phyloP scores from a whole-genome alignment of 106 monocot species.

The Vanilla planifolia region DNA sequence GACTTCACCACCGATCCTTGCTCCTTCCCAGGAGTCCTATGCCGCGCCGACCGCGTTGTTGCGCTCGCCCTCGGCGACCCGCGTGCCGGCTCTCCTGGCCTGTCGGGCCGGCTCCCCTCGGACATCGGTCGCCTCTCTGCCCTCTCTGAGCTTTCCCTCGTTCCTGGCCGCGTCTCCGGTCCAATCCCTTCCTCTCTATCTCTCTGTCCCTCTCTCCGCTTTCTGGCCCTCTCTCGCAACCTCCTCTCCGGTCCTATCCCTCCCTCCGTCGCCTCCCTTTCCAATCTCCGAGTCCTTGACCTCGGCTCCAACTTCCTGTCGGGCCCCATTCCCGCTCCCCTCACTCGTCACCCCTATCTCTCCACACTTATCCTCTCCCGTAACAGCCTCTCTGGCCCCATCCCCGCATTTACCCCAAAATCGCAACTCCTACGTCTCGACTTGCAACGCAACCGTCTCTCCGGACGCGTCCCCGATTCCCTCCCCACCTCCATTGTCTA shows the following conservation, averaged over 20 bases:
- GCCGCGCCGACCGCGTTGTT: conserved; percentile 46
- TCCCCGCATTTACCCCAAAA: conserved; percentile 10
- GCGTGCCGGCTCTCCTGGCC: conserved; percentile 47
- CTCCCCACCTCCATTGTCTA: conserved; percentile 27
- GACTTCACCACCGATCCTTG: conserved; percentile 87
- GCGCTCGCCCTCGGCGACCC: conserved; percentile 58
- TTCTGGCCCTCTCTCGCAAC: conserved; percentile 65
- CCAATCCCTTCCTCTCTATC: conserved; percentile 30
- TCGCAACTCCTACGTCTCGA: conserved; percentile 42
- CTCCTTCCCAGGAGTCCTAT: conserved; percentile 33
- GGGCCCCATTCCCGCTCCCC: conserved; percentile 25
- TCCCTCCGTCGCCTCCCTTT: conserved; percentile 20
- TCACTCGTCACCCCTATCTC: conserved; percentile 23
- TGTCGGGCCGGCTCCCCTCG: conserved; percentile 35
- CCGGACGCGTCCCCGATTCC: conserved; percentile 22
- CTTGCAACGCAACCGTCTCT: conserved; percentile 43
- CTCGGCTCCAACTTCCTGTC: conserved; percentile 40
- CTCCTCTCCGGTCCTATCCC: conserved; percentile 41
- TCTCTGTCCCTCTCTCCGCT: conserved; percentile 29
- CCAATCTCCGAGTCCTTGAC: conserved; percentile 36
- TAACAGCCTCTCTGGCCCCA: conserved; percentile 41
- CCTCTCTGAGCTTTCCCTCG: conserved; percentile 62
- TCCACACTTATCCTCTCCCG: conserved; percentile 51
- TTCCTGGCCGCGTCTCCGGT: conserved; percentile 50
- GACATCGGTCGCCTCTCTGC: conserved; percentile 45